phyloP scores from a whole-genome alignment of 2,329 filamentous ascomycete genomes.

The Botrytis squamosa region DNA sequence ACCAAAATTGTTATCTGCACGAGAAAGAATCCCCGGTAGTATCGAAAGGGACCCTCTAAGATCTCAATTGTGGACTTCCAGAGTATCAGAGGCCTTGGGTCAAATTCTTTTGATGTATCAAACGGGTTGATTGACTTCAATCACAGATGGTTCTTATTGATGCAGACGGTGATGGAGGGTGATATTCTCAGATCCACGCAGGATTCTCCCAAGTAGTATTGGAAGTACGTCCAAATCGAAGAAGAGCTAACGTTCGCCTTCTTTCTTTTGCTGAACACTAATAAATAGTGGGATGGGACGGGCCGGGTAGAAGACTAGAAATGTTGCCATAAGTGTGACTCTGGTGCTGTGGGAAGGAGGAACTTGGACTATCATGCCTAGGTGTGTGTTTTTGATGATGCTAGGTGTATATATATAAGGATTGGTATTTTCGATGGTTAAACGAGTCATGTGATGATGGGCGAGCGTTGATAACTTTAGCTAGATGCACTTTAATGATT shows the following conservation, averaged over 20 bases:
- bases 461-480: fast-evolving
- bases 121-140: not conserved
- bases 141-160: not conserved
- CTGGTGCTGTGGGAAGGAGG: not conserved
- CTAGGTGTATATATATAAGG: not conserved
- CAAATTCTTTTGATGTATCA: not conserved
- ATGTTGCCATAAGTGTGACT: not conserved
- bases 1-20: too few relatives aligned
- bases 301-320: not conserved
- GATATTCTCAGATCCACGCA: not conserved
- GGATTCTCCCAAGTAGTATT: not conserved
- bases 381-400: not conserved
- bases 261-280: not conserved
- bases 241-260: not conserved
- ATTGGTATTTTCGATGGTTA: not conserved
- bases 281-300: not conserved
- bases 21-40: not conserved
- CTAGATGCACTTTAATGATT: not conserved
- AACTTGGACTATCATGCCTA: not conserved
- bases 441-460: not conserved
- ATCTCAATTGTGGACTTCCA: not conserved
- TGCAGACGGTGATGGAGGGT: not conserved
- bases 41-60: not conserved
- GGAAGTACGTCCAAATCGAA: not conserved
- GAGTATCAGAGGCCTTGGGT: not conserved